Conservation (phyloP, 2,329 filamentous ascomycete species). For the Cladosporium sphaerospermum region DNA sequence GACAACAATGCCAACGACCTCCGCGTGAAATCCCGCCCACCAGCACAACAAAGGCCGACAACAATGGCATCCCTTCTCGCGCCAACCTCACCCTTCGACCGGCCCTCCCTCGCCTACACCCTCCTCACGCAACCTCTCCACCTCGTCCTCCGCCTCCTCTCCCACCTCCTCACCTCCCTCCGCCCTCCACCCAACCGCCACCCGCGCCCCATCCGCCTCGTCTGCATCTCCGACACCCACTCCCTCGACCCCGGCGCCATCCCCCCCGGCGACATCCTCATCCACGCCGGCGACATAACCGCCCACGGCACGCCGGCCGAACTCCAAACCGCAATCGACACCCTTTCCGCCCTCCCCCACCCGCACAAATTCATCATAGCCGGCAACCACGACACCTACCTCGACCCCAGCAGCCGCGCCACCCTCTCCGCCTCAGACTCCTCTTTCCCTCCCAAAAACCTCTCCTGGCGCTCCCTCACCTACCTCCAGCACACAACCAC, state of each 20-base stretch:
- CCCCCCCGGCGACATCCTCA: constrained; percentile 73
- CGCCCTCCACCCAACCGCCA: constrained; percentile 51
- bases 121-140: constrained; percentile 30
- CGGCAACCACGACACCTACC: constrained; percentile 85
- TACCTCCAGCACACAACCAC: constrained; percentile 70
- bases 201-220: constrained; percentile 60
- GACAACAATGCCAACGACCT: constrained; percentile 7
- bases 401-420: constrained; percentile 60
- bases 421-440: constrained; percentile 47
- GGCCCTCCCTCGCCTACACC: constrained; percentile 25
- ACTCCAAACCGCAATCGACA: constrained; percentile 78
- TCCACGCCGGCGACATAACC: constrained; percentile 84
- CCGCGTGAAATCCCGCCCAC: not conserved
- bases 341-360: constrained; percentile 69
- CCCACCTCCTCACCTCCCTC: constrained; percentile 54
- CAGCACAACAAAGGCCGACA: not conserved
- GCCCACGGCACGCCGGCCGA: constrained; percentile 64
- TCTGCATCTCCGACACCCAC: constrained; percentile 90
- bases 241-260: constrained; percentile 49
- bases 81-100: constrained; percentile 15
- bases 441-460: constrained; percentile 31
- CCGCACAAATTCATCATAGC: constrained; percentile 73
- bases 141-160: constrained; percentile 35
- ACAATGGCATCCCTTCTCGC: constrained; percentile 9
- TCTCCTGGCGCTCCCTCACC: constrained; percentile 62